Evolutionary conservation across 805 yeast species (phyloP).

Genomic region (Peterozyma toletana): DNA sequence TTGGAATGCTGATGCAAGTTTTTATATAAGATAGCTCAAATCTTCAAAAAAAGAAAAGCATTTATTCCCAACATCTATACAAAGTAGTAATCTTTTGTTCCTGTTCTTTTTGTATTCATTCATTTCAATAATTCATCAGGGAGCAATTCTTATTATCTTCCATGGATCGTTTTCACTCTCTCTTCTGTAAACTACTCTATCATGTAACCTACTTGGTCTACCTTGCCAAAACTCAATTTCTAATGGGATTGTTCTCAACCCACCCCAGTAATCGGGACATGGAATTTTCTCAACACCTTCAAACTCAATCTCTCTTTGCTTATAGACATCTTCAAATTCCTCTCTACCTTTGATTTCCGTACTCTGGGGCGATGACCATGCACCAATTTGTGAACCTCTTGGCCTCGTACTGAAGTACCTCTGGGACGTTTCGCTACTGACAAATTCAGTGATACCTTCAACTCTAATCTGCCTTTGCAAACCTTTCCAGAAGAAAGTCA

Average conservation of each 20-base stretch:
- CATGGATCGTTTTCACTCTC: conserved; percentile 43
- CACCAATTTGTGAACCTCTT: conserved; percentile 88
- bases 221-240: conserved; percentile 99
- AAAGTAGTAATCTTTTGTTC: not conserved
- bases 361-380: conserved; percentile 94
- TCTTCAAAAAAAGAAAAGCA: too few relatives aligned
- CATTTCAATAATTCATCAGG: conserved; percentile 24
- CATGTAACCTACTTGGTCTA: conserved; percentile 82
- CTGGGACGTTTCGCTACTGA: conserved; percentile 65
- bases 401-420: conserved; percentile 85
- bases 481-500: conserved; percentile 89
- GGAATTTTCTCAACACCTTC: conserved; percentile 66
- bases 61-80: not conserved
- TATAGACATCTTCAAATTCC: conserved; percentile 50
- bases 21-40: too few relatives aligned
- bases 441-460: conserved; percentile 77
- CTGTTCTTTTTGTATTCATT: not conserved
- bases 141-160: conserved; percentile 66
- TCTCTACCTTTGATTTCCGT: conserved; percentile 48
- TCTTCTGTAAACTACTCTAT: conserved; percentile 69
- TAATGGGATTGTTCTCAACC: conserved; percentile 77
- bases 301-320: conserved; percentile 46
- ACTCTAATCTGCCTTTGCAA: conserved; percentile 89
- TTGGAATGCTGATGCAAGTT: too few relatives aligned
- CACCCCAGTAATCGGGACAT: conserved; percentile 96